Percentiles rank a stretch among this genome's conserved stretches.
Conservation (phyloP, 2,329 filamentous ascomycete species). For the Calonectria honghensis region DNA sequence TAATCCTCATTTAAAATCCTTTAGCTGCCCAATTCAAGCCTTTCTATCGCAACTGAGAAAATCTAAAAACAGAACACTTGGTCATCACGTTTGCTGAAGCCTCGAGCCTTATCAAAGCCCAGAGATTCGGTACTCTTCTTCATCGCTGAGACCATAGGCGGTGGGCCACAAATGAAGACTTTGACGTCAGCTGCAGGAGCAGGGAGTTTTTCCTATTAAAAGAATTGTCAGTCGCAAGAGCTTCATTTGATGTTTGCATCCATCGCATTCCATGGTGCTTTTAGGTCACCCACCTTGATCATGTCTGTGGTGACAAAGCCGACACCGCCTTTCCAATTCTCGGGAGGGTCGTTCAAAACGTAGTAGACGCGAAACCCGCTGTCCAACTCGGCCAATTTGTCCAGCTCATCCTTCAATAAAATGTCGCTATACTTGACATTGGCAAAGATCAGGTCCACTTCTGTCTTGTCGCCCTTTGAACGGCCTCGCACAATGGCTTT, state of each 20-base stretch:
- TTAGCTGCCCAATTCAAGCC: background rate
- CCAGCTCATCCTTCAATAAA: conserved; percentile 90
- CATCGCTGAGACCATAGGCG: conserved; percentile 95
- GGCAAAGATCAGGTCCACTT: conserved; percentile 95
- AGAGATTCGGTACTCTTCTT: conserved; percentile 94
- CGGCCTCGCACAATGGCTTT: conserved; percentile 90
- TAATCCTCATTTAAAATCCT: background rate
- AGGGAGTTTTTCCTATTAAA: conserved; percentile 15
- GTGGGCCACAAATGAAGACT: conserved; percentile 70
- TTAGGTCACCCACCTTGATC: conserved; percentile 78
- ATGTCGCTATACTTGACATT: conserved; percentile 96
- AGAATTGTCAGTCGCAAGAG: background rate
- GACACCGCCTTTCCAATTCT: conserved; percentile 90
- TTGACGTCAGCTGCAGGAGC: background rate
- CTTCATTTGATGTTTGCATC: background rate
- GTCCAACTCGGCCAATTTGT: conserved; percentile 84
- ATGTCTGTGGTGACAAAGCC: conserved; percentile 96
- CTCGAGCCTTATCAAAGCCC: conserved; percentile 91
- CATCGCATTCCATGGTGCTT: background rate
- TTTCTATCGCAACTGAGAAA: background rate
- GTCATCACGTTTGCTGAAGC: conserved; percentile 97
- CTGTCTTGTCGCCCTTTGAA: conserved; percentile 84
- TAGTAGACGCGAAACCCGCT: conserved; percentile 90
- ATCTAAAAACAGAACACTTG: conserved; percentile 93
- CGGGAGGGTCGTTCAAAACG: conserved; percentile 94